Evolutionary conservation across 2,329 filamentous ascomycete genomes (phyloP), one percentile per base, ranked within the genome.

Genomic region (Pyrenophora seminiperda): DNA sequence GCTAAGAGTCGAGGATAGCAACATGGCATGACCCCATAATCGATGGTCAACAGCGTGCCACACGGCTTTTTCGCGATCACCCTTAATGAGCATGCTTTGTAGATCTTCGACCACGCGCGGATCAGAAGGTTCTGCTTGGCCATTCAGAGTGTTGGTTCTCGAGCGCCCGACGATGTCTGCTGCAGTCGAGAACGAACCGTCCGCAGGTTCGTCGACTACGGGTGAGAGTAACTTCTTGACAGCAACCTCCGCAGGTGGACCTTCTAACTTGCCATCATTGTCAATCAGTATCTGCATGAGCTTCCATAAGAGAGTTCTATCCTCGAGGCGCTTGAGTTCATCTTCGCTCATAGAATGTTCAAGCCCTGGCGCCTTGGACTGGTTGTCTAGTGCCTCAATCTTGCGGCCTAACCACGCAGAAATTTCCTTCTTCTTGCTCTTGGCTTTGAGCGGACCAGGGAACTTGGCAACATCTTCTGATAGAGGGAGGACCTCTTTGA

Each of bases 361-460:
- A 76, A 83, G 42, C 76, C 69, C 45, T 74, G 79, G 62, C 34
- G 54, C 60, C 7, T 79, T 73, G 3, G 73, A 58, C 27, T 74
- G 68, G 41, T 70, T 82, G 67, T 95, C 90, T 29, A 97, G 75
- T 1, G 77, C 77, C 30, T 90, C 86, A 47, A 97, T 93, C 43
- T 87, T 90, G 51, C 82, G 78, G 4, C 81, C 83, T 36, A 99
- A 79, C 94, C 95, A 99, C 2, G 84, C 74, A 34, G 92, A 63
- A 0, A 91, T 83, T 46, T 99, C 93, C 77, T 97, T 99, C 80
- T 99, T 99, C 79, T 96, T 97, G 1, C 87, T 85, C 69, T 97
- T 97, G 32, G 86, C 83, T 72, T 88, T 91, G 20, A 99, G 77
- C 3, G 95, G 94, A 0, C 94, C 94, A 0, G 94, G 94, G 65